Evolutionary conservation across 805 yeast species (phyloP), one percentile per base, ranked within the genome.

Genomic region (Myxozyma neotropica): DNA sequence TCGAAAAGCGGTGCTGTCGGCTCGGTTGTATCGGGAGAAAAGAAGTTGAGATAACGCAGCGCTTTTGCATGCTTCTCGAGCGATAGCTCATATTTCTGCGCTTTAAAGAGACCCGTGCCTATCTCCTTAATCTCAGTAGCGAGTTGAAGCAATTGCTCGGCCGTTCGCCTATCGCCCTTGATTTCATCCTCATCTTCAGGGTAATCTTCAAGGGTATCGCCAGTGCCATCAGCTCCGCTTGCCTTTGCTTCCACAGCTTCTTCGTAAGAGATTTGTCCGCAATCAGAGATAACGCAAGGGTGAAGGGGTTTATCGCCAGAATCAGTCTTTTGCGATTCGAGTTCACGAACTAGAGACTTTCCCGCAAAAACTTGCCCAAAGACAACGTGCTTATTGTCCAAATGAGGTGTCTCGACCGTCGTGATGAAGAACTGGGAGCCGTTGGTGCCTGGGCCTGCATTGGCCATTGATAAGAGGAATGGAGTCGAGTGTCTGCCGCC

Each of bases 381-480:
- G 2, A 94, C 98, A 53, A 92, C 97, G 73, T 94, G 99, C 74
- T 93, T 93, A 26, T 93, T 95, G 72, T 94, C 93, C 66, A 94
- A 81, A 74, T 93, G 98, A 5, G 98, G 96, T 1, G 97, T 90
- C 43, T 90, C 85, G 1, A 84, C 94, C 1, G 97, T 89, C 27
- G 99, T 93, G 69, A 93, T 85, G 74, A 93, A 93, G 69, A 90
- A 94, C 75, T 93, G 98, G 1, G 97, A 90, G 0, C 98, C 98
- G 71, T 94, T 94, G 50, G 98, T 93, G 73, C 86, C 84, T 59
- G 96, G 91, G 17, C 98, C 98, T 3, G 97, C 89, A 71, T 93
- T 93, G 58, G 99, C 98, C 98, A 93, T 94, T 6, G 96, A 89
- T 68, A 93, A 81, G 67, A 94, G 79, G 74, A 87, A 92, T 55